These are phyloP conservation scores for Pittosporum tobira DNA, from an alignment of 129 eudicot species.

Conservation along the genomic window DNA sequence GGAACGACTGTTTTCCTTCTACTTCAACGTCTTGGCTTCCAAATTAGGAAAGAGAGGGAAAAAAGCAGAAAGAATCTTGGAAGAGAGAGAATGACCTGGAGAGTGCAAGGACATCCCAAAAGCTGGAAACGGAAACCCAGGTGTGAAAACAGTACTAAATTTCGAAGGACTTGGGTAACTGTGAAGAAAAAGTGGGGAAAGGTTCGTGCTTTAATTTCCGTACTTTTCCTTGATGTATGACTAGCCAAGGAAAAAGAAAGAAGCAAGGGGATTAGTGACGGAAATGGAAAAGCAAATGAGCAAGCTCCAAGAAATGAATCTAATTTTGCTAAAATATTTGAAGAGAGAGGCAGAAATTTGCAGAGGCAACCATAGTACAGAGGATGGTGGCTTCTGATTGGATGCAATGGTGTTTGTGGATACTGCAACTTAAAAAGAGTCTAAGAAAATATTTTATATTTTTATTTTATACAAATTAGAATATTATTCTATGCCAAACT, in stretches of 20 bases:
- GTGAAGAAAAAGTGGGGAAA: constrained; percentile 25
- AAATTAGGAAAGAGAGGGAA: constrained; percentile 11
- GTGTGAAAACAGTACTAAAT: constrained; percentile 33
- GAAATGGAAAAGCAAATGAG: constrained; percentile 16
- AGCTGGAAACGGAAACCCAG: constrained; percentile 28
- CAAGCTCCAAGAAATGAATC: constrained; percentile 52
- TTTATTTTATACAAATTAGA: too few species aligned
- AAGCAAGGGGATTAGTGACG: constrained; percentile 8
- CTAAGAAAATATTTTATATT: too few species aligned
- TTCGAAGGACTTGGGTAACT: constrained; percentile 27
- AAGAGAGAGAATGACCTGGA: constrained; percentile 14
- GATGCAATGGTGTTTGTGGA: constrained; percentile 76
- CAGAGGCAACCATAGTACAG: too few species aligned
- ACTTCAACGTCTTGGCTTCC: not conserved
- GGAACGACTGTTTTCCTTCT: not conserved
- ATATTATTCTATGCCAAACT: too few species aligned
- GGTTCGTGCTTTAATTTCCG: constrained; percentile 34
- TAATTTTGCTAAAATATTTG: constrained; percentile 15
- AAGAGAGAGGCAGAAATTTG: constrained; percentile 28
- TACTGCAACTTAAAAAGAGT: constrained; percentile 57
- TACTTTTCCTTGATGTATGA: constrained; percentile 25
- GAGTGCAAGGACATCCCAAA: constrained; percentile 22
- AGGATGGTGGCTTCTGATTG: constrained; percentile 81
- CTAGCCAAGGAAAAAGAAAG: constrained; percentile 10
- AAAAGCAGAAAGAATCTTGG: too few species aligned